These are phyloP conservation scores for Ganoderma boninense DNA, from an alignment of 1,284 basidiomycete species.

Conservation along the genomic window DNA sequence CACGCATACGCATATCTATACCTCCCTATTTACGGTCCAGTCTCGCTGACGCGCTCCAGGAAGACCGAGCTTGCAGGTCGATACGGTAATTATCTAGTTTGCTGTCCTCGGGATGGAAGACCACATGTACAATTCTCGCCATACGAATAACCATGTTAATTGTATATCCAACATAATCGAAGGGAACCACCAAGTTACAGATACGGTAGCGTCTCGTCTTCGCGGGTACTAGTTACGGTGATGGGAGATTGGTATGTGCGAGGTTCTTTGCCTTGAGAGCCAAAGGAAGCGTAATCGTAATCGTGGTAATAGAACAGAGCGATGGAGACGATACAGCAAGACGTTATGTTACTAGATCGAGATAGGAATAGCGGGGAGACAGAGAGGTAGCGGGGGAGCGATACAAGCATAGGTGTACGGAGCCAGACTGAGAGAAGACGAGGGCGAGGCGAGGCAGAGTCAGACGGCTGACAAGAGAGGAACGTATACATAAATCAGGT, in stretches of 20 bases:
- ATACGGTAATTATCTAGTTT: neutral
- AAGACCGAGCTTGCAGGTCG: neutral
- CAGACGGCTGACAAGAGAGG: neutral
- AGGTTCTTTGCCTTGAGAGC: neutral
- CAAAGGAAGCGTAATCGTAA: too few relatives aligned
- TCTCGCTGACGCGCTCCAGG: neutral
- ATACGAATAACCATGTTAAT: slow-evolving; percentile 1
- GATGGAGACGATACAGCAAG: slow-evolving; percentile 8
- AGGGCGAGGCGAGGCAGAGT: neutral
- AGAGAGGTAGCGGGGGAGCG: neutral
- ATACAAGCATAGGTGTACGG: neutral
- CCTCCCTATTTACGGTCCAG: neutral
- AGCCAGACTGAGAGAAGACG: neutral
- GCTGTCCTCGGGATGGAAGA: neutral
- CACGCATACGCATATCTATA: neutral
- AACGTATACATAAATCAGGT: slow-evolving; percentile 3
- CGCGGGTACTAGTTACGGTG: neutral
- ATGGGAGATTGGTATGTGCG: neutral
- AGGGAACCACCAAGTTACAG: neutral
- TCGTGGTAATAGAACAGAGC: neutral
- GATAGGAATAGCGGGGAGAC: slow-evolving; percentile 1
- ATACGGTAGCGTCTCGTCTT: neutral
- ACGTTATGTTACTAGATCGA: slow-evolving; percentile 12
- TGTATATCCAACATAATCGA: neutral
- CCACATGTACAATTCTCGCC: neutral